Percentiles rank a stretch among this genome's conserved stretches.
phyloP scores from a whole-genome alignment of 176 grass and related monocot species.

The Oryza officinalis region DNA sequence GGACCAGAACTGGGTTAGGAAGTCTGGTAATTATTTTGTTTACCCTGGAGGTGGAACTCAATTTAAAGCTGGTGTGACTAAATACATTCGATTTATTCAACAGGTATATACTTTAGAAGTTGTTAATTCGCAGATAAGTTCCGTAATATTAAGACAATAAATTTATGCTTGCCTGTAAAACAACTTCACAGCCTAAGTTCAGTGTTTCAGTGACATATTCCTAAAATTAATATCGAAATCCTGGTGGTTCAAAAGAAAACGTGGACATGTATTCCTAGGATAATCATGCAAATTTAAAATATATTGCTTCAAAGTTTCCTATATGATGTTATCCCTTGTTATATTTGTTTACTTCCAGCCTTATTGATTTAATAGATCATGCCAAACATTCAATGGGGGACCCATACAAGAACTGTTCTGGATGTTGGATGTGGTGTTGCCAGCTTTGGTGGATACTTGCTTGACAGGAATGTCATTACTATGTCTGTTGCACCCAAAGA shows the following conservation, averaged over 20 bases:
- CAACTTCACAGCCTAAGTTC: background rate
- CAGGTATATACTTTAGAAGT: constrained; percentile 48
- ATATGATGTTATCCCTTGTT: background rate
- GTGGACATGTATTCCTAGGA: background rate
- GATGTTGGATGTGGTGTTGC: constrained; percentile 97
- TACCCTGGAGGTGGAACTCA: constrained; percentile 92
- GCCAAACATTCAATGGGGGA: constrained; percentile 74
- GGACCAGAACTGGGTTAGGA: constrained; percentile 90
- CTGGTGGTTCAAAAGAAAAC: constrained; percentile 24
- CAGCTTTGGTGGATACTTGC: constrained; percentile 88
- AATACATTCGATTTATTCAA: constrained; percentile 84
- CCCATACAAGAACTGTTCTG: constrained; percentile 71
- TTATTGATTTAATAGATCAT: constrained; percentile 56
- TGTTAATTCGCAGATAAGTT: background rate
- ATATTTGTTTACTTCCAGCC: constrained; percentile 29
- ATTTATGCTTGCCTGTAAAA: background rate
- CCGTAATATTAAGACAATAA: background rate
- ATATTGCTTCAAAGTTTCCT: background rate
- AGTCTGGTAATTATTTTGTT: constrained; percentile 72
- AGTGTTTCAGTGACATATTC: constrained; percentile 7
- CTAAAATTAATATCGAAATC: background rate
- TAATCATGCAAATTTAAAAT: background rate
- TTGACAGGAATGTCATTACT: constrained; percentile 89
- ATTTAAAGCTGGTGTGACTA: constrained; percentile 78
- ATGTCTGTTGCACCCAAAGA: constrained; percentile 97